Base-by-base conservation (phyloP, 2,329 filamentous ascomycete species). In the Penicillium glabrum region DNA sequence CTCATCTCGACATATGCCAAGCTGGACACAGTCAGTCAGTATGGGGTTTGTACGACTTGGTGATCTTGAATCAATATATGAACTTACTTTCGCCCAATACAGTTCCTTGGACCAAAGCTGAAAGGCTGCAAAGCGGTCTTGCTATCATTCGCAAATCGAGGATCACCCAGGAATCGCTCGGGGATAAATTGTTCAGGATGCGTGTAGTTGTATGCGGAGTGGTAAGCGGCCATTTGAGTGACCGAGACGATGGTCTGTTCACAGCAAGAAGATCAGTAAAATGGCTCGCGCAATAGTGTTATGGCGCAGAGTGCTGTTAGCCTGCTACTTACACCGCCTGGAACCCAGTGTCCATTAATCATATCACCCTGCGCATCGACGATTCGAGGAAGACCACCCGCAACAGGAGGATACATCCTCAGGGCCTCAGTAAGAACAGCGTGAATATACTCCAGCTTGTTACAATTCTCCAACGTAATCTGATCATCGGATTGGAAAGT, bases 1-100 rank as follows among this genome's bases (percentile, higher is more conserved):
- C 80, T 73, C 74, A 83, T 80, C 61, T 84, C 80, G 14, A 77
- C 71, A 52, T 80, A 81, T 2, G 80, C 80, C 33, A 84, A 68
- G 54, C 78, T 82, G 45, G 41, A 27, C 13, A 13, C 7, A 33
- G 14, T 6, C 11, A 14, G 29, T 33, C 31, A 33, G 31, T 33
- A 33, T 16, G 5, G 5, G 0, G 2, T 81, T 80, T 26, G 83
- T 72, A 56, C 81, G 83, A 47, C 81, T 80, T 11, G 81, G 69
- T 6, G 81, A 76, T 1, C 14, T 33, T 33, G 14, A 5, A 5
- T 33, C 1, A 6, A 16, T 16, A 1, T 2, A 3, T 5, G 31
- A 5, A 33, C 35, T 19, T 19, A 39, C 35, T 39, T 39, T 5
- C 16, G 16, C 3, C 35, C 35, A 39, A 39, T n/a, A 19, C 35